Base-by-base conservation (phyloP, 495 filamentous ascomycete genomes). In the Trichocladium uniseriatum region DNA sequence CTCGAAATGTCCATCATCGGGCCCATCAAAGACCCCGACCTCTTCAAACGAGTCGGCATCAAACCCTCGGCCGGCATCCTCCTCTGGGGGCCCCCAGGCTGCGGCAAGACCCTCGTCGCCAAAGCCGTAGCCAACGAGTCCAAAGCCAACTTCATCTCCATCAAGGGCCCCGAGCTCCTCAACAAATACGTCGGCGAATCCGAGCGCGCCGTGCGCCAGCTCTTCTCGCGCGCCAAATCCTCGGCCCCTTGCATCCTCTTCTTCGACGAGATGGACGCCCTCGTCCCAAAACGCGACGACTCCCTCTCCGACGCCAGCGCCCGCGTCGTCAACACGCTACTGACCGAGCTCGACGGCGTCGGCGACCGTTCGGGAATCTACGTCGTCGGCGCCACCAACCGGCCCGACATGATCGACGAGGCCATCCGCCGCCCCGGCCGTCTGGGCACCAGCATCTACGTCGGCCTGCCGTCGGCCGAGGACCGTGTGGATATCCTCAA, bases 181-280 rank as follows among this genome's bases (percentile, higher is more conserved):
- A 94, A 94, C 69, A 95, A 95, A 67, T 98, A 87, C 56, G 89
- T 98, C 22, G 92, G 92, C 55, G 92, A 98, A 63, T 90, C 84
- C 16, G 92, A 98, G 64, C 81, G 89, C 15, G 87, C 92, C 0
- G 86, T 98, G 4, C 82, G 92, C 14, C 87, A 95, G 62, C 86
- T 96, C 2, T 98, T 98, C 62, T 79, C 83, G 39, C 83, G 92
- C 13, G 92, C 92, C 9, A 79, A 90, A 21, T 86, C 85, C 0
- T 87, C 81, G 7, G 77, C 92, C 1, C 92, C 92, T 18, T 96
- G 91, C 61, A 86, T 98, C 40, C 82, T 98, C 50, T 97, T 98
- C 77, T 97, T 98, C 63, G 92, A 98, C 66, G 92, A 98, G 64
- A 74, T 98, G 28, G 92, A 98, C 58, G 89, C 92, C 4, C 74